Evolutionary conservation across 192 early-diverging fungal genomes (phyloP).

Genomic region (Umbelopsis ramanniana): DNA sequence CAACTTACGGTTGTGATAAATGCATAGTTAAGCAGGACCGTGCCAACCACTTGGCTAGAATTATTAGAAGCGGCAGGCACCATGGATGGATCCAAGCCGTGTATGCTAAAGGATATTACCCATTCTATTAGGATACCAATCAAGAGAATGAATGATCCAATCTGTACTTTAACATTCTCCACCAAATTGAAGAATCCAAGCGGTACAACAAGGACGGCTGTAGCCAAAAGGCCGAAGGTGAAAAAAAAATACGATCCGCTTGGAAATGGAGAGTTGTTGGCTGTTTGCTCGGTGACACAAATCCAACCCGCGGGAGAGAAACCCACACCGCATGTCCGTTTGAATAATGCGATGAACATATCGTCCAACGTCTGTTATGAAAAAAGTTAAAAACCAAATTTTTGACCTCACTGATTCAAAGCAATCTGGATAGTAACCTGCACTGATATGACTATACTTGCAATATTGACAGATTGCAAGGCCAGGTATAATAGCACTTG

Average conservation of each 20-base stretch:
- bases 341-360: conserved; percentile 61
- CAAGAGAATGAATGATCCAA: conserved; percentile 57
- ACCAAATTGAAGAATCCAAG: conserved; percentile 63
- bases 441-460: conserved; percentile 69
- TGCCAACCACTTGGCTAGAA: conserved; percentile 58
- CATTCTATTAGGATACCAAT: conserved; percentile 59
- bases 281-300: conserved; percentile 51
- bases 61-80: conserved; percentile 60
- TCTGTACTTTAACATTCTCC: conserved; percentile 73
- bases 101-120: conserved; percentile 57
- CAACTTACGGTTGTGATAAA: conserved; percentile 60
- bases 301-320: conserved; percentile 59
- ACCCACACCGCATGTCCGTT: conserved; percentile 69
- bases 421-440: conserved; percentile 46
- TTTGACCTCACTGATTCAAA: neutral
- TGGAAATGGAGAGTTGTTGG: conserved; percentile 52
- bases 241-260: conserved; percentile 64
- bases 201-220: conserved; percentile 56
- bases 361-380: conserved; percentile 62
- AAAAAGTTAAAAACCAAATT: no score
- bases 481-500: conserved; percentile 69
- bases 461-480: conserved; percentile 72
- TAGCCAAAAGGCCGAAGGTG: conserved; percentile 62
- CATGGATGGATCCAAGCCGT: conserved; percentile 47
- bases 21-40: conserved; percentile 74